Percentiles rank a stretch among this genome's conserved stretches.
Conservation (phyloP, 2,329 filamentous ascomycete genomes). For the Pestalotiopsis sp. region DNA sequence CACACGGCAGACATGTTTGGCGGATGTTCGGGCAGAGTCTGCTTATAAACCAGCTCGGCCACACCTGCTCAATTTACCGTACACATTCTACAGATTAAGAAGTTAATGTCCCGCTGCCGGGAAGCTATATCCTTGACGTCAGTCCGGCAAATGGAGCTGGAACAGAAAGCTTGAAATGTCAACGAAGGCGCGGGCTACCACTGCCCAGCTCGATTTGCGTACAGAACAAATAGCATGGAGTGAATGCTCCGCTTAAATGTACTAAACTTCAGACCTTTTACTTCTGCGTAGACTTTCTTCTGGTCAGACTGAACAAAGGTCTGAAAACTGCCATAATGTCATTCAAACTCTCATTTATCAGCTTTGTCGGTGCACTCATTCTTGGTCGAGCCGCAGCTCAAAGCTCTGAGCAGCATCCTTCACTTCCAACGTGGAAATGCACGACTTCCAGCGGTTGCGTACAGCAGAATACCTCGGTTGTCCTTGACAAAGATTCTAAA, state of each 20-base stretch:
- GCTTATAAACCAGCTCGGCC: neutral
- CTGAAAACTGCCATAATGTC: neutral
- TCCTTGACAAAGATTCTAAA: conserved; percentile 49
- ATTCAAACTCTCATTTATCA: neutral
- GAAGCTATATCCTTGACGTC: neutral
- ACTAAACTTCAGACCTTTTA: no score
- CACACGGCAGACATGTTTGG: neutral
- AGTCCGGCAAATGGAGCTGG: neutral
- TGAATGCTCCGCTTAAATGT: no score
- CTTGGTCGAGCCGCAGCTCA: neutral
- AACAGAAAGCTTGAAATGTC: neutral
- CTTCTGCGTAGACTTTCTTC: neutral
- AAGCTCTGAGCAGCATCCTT: conserved; percentile 38
- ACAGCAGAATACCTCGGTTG: conserved; percentile 48
- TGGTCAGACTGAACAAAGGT: neutral
- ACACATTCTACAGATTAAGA: neutral
- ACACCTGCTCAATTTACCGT: neutral
- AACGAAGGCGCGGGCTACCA: neutral
- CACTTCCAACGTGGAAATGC: conserved; percentile 53
- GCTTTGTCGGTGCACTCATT: neutral
- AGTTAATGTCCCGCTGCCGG: neutral
- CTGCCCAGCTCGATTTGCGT: neutral
- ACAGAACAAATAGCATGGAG: neutral
- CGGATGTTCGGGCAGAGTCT: neutral
- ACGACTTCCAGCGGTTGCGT: conserved; percentile 50